Conservation (phyloP, 2,329 filamentous ascomycete species). For the Aspergillus viridinutans region DNA sequence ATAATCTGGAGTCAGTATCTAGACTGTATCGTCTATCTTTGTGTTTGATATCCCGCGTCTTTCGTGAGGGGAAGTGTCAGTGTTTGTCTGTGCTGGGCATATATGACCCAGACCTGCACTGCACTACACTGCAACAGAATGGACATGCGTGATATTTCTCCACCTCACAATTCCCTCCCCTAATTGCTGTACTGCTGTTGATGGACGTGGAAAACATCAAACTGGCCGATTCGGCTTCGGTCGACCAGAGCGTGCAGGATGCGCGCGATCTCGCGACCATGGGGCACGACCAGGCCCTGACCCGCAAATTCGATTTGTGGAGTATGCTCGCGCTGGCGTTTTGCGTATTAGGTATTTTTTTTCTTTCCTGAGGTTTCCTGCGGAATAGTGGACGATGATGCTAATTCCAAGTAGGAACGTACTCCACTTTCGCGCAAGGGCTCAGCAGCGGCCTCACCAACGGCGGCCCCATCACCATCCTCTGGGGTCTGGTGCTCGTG, state of each 20-base stretch:
- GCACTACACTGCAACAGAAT: neutral
- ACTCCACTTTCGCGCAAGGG: slow-evolving; percentile 55
- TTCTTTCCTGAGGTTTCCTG: neutral
- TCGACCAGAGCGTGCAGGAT: slow-evolving; percentile 37
- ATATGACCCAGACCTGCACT: neutral
- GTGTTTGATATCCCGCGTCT: no score
- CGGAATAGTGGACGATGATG: neutral
- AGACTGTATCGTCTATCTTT: neutral
- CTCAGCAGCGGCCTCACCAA: slow-evolving; percentile 51
- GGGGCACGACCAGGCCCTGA: slow-evolving; percentile 42
- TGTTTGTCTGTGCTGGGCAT: neutral
- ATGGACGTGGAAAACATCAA: slow-evolving; percentile 33
- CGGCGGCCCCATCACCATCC: slow-evolving; percentile 51
- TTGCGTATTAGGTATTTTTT: slow-evolving; percentile 45
- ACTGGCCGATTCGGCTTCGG: slow-evolving; percentile 23
- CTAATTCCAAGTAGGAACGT: slow-evolving; percentile 40
- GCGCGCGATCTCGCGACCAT: slow-evolving; percentile 39
- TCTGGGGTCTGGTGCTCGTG: slow-evolving; percentile 55
- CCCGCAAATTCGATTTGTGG: slow-evolving; percentile 50
- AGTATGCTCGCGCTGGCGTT: slow-evolving; percentile 58
- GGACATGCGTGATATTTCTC: neutral
- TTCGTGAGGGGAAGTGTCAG: neutral
- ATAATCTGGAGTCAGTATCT: neutral
- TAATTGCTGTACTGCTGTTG: neutral
- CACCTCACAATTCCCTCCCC: neutral